phyloP scores from a whole-genome alignment of 1,139 yeast genomes.

The Blastobotrys niveus region DNA sequence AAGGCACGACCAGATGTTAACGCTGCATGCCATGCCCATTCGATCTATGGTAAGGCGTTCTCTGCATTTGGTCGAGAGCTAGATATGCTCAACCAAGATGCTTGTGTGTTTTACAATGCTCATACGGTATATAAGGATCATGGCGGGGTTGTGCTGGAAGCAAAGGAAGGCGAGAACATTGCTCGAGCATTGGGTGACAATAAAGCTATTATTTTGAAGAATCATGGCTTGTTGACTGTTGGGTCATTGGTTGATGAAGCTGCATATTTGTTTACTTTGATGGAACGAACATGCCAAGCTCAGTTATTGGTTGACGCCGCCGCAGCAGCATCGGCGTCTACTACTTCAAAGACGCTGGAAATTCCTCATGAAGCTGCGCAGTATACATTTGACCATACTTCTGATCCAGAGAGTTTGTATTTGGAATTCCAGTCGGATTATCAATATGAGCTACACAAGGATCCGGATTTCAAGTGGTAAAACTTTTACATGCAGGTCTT shows the following conservation, averaged over 20 bases:
- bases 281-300: conserved; percentile 68
- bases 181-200: conserved; percentile 63
- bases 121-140: conserved; percentile 64
- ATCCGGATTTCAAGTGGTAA: conserved; percentile 23
- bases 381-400: conserved; percentile 55
- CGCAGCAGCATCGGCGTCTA: conserved; percentile 43
- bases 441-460: conserved; percentile 38
- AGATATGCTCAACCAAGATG: conserved; percentile 79
- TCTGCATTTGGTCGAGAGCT: conserved; percentile 64
- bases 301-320: conserved; percentile 63
- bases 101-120: conserved; percentile 57
- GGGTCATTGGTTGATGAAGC: conserved; percentile 81
- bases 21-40: conserved; percentile 81
- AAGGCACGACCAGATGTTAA: conserved; percentile 70
- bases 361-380: conserved; percentile 65
- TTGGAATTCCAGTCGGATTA: conserved; percentile 69
- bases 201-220: conserved; percentile 62
- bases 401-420: conserved; percentile 64
- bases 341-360: conserved; percentile 33
- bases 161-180: conserved; percentile 62
- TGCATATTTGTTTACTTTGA: conserved; percentile 59
- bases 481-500: neutral
- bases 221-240: conserved; percentile 74
- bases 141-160: conserved; percentile 76
- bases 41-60: conserved; percentile 69